phyloP scores from a whole-genome alignment of 768 basidiomycete genomes.

The Russula brevipes region DNA sequence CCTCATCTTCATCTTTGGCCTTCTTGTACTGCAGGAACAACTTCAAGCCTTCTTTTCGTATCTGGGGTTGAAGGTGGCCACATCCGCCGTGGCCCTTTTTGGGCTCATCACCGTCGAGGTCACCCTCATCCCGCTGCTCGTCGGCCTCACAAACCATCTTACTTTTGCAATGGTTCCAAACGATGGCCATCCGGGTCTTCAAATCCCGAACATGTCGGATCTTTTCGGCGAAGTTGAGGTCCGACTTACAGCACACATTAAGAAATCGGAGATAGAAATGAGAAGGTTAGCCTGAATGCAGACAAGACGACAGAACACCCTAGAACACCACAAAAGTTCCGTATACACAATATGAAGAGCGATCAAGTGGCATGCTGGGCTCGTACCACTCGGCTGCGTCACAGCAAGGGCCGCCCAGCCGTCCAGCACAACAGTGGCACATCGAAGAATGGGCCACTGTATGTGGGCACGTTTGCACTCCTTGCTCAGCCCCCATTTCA shows the following conservation, averaged over 20 bases:
- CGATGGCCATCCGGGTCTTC: slow-evolving; percentile 80
- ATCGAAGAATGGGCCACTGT: slow-evolving; percentile 32
- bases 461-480: slow-evolving; percentile 56
- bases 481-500: slow-evolving; percentile 99
- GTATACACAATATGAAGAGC: slow-evolving; percentile 43
- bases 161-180: slow-evolving; percentile 82
- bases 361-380: slow-evolving; percentile 54
- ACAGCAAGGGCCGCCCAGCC: slow-evolving; percentile 56
- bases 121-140: slow-evolving; percentile 81
- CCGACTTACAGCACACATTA: slow-evolving; percentile 53
- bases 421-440: slow-evolving; percentile 41
- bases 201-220: slow-evolving; percentile 83
- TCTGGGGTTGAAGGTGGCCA: slow-evolving; percentile 82
- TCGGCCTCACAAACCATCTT: slow-evolving; percentile 88
- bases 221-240: slow-evolving; percentile 79
- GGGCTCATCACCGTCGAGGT: slow-evolving; percentile 59
- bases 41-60: slow-evolving; percentile 94
- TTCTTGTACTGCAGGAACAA: slow-evolving; percentile 93
- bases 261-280: slow-evolving; percentile 33
- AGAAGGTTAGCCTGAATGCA: slow-evolving; percentile 58
- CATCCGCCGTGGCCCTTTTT: slow-evolving; percentile 97
- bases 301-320: slow-evolving; percentile 30
- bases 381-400: slow-evolving; percentile 60
- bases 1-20: slow-evolving; percentile 92
- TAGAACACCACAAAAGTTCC: slow-evolving; percentile 18